Conservation (phyloP, 106 monocot species). For the Dendrobium nobile region DNA sequence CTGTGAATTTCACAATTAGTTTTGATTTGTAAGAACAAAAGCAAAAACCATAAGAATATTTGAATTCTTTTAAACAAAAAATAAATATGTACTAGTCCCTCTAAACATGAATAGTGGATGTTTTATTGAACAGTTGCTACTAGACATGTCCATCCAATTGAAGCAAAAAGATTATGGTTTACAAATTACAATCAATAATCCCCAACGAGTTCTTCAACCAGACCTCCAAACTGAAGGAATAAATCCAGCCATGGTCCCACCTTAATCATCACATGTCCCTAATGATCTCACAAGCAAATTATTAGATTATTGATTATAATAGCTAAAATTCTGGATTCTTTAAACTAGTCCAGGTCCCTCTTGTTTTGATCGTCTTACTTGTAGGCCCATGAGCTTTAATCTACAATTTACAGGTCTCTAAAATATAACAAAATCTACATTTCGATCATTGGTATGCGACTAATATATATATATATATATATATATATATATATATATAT, state of each 20-base stretch:
- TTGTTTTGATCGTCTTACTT: slow-evolving; percentile 3
- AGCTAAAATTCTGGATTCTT: background rate
- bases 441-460: background rate
- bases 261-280: background rate
- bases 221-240: background rate
- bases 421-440: background rate
- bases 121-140: background rate
- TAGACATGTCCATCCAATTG: background rate
- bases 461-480: background rate
- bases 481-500: too few relatives aligned
- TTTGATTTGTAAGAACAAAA: background rate
- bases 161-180: background rate
- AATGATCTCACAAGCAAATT: background rate
- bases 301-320: background rate
- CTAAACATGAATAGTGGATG: background rate
- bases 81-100: background rate
- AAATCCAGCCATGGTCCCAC: background rate
- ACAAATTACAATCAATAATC: background rate
- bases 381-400: background rate
- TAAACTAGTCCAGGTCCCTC: background rate
- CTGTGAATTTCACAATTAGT: slow-evolving; percentile 21
- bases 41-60: background rate
- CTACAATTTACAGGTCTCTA: background rate
- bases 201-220: background rate
- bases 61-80: background rate